Percentiles rank a stretch among this genome's conserved stretches.
Evolutionary conservation across 1,284 basidiomycete species (phyloP).

Genomic region (Apiotrichum gracile): DNA sequence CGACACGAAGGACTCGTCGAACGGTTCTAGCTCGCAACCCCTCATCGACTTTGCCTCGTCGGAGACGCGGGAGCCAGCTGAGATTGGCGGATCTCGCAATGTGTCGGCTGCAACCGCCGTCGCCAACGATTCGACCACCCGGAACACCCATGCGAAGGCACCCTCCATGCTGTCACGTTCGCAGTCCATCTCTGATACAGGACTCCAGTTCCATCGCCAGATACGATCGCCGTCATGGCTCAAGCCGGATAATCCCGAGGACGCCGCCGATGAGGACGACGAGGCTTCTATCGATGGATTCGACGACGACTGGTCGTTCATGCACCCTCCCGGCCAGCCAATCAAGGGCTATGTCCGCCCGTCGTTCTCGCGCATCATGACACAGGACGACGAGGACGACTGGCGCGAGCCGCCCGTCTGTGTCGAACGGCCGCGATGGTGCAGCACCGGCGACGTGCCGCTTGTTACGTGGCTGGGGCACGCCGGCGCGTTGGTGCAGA

Average conservation of each 20-base stretch:
- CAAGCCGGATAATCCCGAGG: constrained; percentile 4
- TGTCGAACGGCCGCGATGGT: constrained; percentile 35
- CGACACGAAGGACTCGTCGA: not conserved
- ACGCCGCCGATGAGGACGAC: constrained; percentile 14
- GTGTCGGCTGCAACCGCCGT: not conserved
- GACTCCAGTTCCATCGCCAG: not conserved
- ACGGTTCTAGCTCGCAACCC: not conserved
- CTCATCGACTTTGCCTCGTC: not conserved
- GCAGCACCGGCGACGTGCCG: not conserved
- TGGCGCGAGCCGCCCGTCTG: constrained; percentile 42
- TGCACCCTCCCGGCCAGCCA: constrained; percentile 2
- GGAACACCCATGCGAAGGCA: not conserved
- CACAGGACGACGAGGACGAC: constrained; percentile 37
- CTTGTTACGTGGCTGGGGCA: constrained; percentile 46
- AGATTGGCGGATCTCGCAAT: no score
- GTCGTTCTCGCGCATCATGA: constrained; percentile 23
- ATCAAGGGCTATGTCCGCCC: constrained; percentile 27
- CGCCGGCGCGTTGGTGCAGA: constrained; percentile 37
- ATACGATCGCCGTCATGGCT: not conserved
- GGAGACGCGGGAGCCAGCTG: not conserved
- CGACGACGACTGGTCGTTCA: constrained; percentile 1
- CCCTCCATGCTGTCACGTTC: not conserved
- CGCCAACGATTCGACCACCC: not conserved
- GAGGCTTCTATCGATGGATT: not conserved
- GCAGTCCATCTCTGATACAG: not conserved